phyloP scores from a whole-genome alignment of 1,284 basidiomycete genomes.

The Heterobasidion parviporum region DNA sequence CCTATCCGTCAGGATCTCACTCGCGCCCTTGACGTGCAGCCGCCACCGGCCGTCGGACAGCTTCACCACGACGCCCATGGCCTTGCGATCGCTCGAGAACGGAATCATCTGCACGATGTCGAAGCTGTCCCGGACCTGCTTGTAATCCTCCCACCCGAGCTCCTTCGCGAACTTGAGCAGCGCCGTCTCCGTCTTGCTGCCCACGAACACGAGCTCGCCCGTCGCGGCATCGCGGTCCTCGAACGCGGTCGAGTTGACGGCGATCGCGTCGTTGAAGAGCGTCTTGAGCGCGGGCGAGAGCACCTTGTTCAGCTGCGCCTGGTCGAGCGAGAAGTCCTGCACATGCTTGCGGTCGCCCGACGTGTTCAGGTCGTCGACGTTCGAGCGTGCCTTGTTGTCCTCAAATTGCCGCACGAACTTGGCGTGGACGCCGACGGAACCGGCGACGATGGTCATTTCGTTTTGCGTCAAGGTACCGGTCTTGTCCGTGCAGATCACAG shows the following conservation, averaged over 20 bases:
- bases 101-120: constrained; percentile 86
- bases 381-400: constrained; percentile 69
- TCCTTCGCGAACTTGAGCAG: constrained; percentile 87
- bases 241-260: constrained; percentile 95
- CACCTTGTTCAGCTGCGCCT: constrained; percentile 55
- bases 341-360: constrained; percentile 31
- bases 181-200: constrained; percentile 96
- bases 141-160: constrained; percentile 77
- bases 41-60: constrained; percentile 54
- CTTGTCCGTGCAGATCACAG: constrained; percentile 95
- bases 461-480: constrained; percentile 93
- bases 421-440: constrained; percentile 86
- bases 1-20: constrained; percentile 81
- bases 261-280: constrained; percentile 82
- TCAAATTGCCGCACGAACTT: constrained; percentile 84
- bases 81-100: constrained; percentile 92
- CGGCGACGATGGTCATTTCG: constrained; percentile 93
- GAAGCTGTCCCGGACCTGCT: constrained; percentile 56
- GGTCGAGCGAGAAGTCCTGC: constrained; percentile 83
- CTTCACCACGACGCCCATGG: constrained; percentile 89
- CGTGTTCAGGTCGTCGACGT: constrained; percentile 47
- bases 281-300: constrained; percentile 57
- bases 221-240: constrained; percentile 70
- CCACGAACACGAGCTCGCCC: constrained; percentile 70
- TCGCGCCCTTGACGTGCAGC: constrained; percentile 88